A percentile compares a stretch with the other conserved stretches of the same genome.
Evolutionary conservation across 2,329 filamentous ascomycete species (phyloP).

Genomic region (Sporothrix luriei): DNA sequence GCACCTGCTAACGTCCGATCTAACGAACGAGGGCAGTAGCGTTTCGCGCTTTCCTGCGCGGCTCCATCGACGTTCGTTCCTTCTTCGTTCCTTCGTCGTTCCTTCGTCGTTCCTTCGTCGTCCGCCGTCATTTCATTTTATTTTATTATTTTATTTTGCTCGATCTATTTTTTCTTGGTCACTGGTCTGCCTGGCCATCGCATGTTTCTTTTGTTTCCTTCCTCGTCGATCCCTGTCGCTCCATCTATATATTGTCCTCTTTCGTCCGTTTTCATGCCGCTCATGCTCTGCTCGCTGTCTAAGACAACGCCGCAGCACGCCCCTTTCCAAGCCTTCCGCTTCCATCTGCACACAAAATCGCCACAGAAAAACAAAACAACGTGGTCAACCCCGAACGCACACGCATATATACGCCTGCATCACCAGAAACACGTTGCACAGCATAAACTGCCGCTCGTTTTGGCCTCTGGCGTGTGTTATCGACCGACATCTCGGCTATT

Average conservation of each 20-base stretch:
- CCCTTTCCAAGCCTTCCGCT: neutral
- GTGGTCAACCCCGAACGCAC: slow-evolving; percentile 3
- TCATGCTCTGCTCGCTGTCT: too few relatives aligned
- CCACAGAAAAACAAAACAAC: slow-evolving; percentile 18
- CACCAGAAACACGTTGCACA: slow-evolving; percentile 16
- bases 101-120: neutral
- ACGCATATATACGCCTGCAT: neutral
- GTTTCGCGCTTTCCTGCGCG: slow-evolving; percentile 10
- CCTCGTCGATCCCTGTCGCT: neutral
- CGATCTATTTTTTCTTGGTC: neutral
- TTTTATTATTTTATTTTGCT: neutral
- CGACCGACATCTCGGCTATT: slow-evolving; percentile 9
- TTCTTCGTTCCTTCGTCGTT: neutral
- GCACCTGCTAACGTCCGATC: slow-evolving; percentile 10
- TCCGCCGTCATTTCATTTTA: neutral
- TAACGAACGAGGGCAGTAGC: neutral
- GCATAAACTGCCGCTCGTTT: neutral
- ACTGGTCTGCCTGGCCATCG: neutral
- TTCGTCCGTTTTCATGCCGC: slow-evolving; percentile 15
- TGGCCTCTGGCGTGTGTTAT: neutral
- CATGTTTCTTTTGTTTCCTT: neutral
- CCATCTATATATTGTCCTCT: slow-evolving; percentile 1
- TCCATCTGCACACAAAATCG: neutral
- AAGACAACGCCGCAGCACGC: neutral
- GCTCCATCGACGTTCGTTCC: neutral